Percentiles rank a stretch among this genome's conserved stretches.
These are phyloP conservation scores for Chaetomiaceae sp. DNA, from an alignment of 2,329 filamentous ascomycete species.

Conservation along the genomic window DNA sequence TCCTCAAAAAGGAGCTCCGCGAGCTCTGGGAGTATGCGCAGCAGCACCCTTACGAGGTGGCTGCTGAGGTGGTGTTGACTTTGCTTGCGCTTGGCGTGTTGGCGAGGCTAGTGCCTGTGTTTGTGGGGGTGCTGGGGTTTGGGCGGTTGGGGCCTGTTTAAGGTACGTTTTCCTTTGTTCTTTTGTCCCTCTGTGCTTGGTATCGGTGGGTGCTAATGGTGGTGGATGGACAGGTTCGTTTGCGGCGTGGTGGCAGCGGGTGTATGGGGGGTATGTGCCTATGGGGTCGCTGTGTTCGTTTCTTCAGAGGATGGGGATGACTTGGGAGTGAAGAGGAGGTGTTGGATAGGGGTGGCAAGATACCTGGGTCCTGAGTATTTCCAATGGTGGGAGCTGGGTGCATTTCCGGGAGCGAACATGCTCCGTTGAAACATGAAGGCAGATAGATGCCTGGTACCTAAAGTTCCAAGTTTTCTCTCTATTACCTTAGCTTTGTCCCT, in stretches of 20 bases:
- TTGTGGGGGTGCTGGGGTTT: slow-evolving; percentile 19
- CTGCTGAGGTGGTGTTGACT: slow-evolving; percentile 11
- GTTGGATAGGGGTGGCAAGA: no score
- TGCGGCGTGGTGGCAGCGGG: slow-evolving; percentile 37
- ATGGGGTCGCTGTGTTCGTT: slow-evolving; percentile 39
- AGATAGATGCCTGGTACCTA: no score
- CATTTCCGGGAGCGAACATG: no score
- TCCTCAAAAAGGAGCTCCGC: neutral
- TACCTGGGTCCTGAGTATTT: no score
- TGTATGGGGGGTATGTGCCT: slow-evolving; percentile 37
- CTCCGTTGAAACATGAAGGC: no score
- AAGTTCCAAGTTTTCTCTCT: no score
- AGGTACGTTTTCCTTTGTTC: slow-evolving; percentile 6
- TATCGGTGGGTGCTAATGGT: neutral
- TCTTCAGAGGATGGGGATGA: slow-evolving; percentile 41
- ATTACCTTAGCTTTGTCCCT: no score
- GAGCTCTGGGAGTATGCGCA: slow-evolving; percentile 12
- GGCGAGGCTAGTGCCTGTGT: slow-evolving; percentile 8
- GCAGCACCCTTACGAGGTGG: slow-evolving; percentile 15
- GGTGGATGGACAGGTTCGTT: slow-evolving; percentile 28
- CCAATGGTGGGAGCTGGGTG: no score
- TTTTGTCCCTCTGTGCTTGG: neutral
- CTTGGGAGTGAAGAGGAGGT: slow-evolving; percentile 22
- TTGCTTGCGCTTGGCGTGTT: slow-evolving; percentile 18
- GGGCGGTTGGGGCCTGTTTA: slow-evolving; percentile 11